Conservation (phyloP, 768 basidiomycete species). For the Kwoniella heveanensis region DNA sequence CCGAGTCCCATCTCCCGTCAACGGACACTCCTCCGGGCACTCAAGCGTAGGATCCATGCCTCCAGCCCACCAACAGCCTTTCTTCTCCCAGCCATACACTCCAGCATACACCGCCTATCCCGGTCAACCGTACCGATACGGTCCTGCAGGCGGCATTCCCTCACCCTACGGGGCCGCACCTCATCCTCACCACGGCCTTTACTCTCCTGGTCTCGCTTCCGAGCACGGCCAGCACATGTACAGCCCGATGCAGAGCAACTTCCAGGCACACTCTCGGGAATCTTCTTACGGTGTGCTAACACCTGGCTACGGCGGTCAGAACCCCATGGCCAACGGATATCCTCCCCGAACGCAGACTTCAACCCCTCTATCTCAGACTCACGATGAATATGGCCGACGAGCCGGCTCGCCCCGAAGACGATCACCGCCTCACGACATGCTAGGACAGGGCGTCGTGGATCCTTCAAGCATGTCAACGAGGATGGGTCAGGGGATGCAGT, state of each 20-base stretch:
- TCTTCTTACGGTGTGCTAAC: constrained; percentile 41
- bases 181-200: constrained; percentile 39
- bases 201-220: constrained; percentile 34
- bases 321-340: constrained; percentile 42
- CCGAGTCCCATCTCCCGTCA: constrained; percentile 47
- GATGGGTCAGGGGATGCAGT: constrained; percentile 15
- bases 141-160: constrained; percentile 28
- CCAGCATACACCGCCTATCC: constrained; percentile 34
- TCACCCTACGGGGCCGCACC: constrained; percentile 33
- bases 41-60: constrained; percentile 34
- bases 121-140: constrained; percentile 44
- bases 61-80: constrained; percentile 35
- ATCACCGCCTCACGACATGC: constrained; percentile 37
- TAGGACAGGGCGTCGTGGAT: constrained; percentile 46
- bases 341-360: constrained; percentile 45
- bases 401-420: constrained; percentile 25
- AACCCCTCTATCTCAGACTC: constrained; percentile 43
- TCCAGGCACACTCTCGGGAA: constrained; percentile 39
- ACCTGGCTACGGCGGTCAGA: constrained; percentile 29
- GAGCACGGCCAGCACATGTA: constrained; percentile 42
- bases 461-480: constrained; percentile 40
- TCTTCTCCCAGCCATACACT: constrained; percentile 40
- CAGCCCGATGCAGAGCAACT: constrained; percentile 38
- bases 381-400: constrained; percentile 32
- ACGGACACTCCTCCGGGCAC: constrained; percentile 38